A percentile compares a stretch with the other conserved stretches of the same genome.
These are phyloP conservation scores for Cryptococcus floricola DNA, from an alignment of 1,284 basidiomycete species.

Conservation along the genomic window DNA sequence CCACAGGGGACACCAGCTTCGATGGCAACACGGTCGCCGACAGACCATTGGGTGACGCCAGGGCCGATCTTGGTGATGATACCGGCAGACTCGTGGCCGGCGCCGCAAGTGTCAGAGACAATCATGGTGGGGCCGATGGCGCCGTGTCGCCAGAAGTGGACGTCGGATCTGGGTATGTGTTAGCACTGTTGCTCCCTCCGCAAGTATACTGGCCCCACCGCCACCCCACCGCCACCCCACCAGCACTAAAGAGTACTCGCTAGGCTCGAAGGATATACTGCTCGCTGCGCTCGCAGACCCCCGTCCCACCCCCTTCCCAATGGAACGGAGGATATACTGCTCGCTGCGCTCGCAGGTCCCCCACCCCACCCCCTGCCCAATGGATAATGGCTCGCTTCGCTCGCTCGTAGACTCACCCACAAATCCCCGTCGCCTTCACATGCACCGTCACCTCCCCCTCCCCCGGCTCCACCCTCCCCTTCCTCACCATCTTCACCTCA, in stretches of 20 bases:
- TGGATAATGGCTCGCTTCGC: too few species aligned
- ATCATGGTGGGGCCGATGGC: constrained; percentile 48
- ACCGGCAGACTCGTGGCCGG: constrained; percentile 52
- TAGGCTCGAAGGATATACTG: neutral
- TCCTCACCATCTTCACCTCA: constrained; percentile 49
- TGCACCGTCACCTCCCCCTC: constrained; percentile 50
- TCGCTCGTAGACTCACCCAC: constrained; percentile 50
- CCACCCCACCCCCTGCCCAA: too few species aligned
- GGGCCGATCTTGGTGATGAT: constrained; percentile 51
- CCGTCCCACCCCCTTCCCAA: too few species aligned
- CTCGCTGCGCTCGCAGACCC: neutral
- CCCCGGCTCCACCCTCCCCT: constrained; percentile 43
- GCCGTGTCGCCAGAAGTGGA: constrained; percentile 56
- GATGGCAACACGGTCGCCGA: constrained; percentile 53
- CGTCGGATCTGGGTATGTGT: constrained; percentile 47
- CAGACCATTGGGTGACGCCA: constrained; percentile 46
- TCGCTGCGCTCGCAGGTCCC: too few species aligned
- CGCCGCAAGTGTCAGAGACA: constrained; percentile 43
- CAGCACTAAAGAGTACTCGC: too few species aligned
- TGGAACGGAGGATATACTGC: too few species aligned
- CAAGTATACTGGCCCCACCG: neutral
- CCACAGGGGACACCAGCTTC: constrained; percentile 56
- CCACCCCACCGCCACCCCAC: too few species aligned
- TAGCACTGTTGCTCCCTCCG: neutral
- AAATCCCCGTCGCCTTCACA: constrained; percentile 52